These are phyloP conservation scores for Kernera saxatilis DNA, from an alignment of 345 rosid species.

Conservation along the genomic window DNA sequence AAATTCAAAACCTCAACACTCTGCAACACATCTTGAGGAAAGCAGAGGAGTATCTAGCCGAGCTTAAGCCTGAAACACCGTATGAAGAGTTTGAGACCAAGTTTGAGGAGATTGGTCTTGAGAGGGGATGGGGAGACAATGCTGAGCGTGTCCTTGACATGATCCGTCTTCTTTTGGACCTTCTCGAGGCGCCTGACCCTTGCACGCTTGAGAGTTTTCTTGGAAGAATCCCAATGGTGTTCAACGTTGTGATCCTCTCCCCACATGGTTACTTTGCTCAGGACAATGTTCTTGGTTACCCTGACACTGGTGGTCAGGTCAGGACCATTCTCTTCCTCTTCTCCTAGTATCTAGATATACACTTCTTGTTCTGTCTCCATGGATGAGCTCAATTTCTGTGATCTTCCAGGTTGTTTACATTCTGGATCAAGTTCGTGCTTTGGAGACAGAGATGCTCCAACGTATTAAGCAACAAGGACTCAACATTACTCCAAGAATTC, in stretches of 20 bases:
- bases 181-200: slow-evolving; percentile 95
- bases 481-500: slow-evolving; percentile 74
- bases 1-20: slow-evolving; percentile 54
- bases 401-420: slow-evolving; percentile 73
- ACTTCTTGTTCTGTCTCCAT: not conserved
- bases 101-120: slow-evolving; percentile 91
- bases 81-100: slow-evolving; percentile 56
- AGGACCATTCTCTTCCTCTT: not conserved
- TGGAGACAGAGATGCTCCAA: slow-evolving; percentile 84
- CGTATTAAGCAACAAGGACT: slow-evolving; percentile 94
- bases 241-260: slow-evolving; percentile 84
- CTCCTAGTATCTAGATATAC: not conserved
- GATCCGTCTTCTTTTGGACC: slow-evolving; percentile 88
- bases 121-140: slow-evolving; percentile 94
- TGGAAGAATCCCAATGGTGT: slow-evolving; percentile 85
- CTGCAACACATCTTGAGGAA: slow-evolving; percentile 74
- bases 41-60: slow-evolving; percentile 77
- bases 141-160: slow-evolving; percentile 76
- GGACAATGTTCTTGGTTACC: slow-evolving; percentile 92
- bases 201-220: slow-evolving; percentile 91
- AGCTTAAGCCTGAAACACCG: slow-evolving; percentile 48
- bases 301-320: slow-evolving; percentile 98
- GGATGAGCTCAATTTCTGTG: not conserved
- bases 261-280: slow-evolving; percentile 98
- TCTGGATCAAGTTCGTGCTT: slow-evolving; percentile 95